A percentile compares a stretch with the other conserved stretches of the same genome.
phyloP scores from a whole-genome alignment of 1,284 basidiomycete genomes.

The Earliella scabrosa region DNA sequence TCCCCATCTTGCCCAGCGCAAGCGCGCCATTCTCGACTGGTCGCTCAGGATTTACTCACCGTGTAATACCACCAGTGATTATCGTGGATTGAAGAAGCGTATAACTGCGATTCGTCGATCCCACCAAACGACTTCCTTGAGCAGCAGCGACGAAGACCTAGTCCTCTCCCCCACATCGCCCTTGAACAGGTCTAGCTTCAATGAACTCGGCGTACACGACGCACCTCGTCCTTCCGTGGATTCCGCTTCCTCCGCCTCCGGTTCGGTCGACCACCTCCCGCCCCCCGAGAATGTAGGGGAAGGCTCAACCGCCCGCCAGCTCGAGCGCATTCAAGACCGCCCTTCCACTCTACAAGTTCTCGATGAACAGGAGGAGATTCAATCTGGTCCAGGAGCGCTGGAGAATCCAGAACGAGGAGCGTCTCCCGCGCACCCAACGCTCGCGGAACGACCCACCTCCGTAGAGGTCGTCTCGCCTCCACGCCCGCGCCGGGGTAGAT shows the following conservation, averaged over 20 bases:
- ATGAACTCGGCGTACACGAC: not conserved
- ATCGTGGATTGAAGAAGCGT: conserved; percentile 71
- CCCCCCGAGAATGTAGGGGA: not conserved
- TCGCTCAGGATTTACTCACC: no score
- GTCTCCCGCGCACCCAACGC: not conserved
- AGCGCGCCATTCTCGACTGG: no score
- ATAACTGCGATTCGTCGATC: conserved; percentile 60
- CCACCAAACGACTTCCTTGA: conserved; percentile 34
- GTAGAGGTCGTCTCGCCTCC: not conserved
- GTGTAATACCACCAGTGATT: conserved; percentile 60
- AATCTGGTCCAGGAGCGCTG: not conserved
- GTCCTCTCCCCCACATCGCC: conserved; percentile 10
- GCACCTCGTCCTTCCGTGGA: not conserved
- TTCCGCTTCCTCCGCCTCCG: not conserved
- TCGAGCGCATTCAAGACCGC: not conserved
- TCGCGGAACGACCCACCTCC: not conserved
- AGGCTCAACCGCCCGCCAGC: not conserved
- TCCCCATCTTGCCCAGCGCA: no score
- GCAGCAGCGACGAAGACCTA: conserved; percentile 7
- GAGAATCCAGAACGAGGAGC: not conserved
- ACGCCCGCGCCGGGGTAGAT: conserved; percentile 16
- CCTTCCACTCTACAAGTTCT: no score
- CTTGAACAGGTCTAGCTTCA: conserved; percentile 5
- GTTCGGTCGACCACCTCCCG: not conserved
- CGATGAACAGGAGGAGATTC: not conserved